Base-by-base conservation (phyloP, 129 eudicot genomes). In the Artemisia annua region DNA sequence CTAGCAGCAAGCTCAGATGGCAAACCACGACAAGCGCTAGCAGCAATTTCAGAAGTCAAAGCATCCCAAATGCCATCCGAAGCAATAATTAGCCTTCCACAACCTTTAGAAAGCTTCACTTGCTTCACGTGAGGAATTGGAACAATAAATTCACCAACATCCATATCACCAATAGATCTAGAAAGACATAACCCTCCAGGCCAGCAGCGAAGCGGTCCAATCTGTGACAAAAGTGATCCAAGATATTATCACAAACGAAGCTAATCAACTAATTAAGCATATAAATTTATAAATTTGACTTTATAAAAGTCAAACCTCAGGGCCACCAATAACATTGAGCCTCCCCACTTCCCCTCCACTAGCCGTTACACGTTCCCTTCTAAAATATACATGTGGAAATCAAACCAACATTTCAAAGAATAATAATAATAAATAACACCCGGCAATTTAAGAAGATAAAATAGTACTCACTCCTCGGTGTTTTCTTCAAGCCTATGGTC, bases 111-210 rank as follows among this genome's bases (percentile, higher is more conserved):
- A 67, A 91, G 83, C 97, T 91, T 91, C 72, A 91, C 92, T 91
- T 91, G 97, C 77, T 88, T 91, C 60, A 91, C 97, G 62, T 86
- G 69, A 8, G 97, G 97, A 75, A 91, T 71, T 55, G 97, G 97
- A 72, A 91, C 97, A 11, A 91, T 91, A 67, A 84, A 88, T 69
- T 91, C 96, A 9, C 97, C 96, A 62, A 88, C 97, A 83, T 91
- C 97, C 88, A 84, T 83, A 77, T 91, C 97, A 18, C 97, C 97
- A 20, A 91, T 91, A 52, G 97, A 91, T 73, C 97, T 72, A 3
- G 97, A 91, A 78, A 90, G 97, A 82, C 97, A 91, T 63, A 91
- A 88, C 24, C 97, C 97, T 13, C 97, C 97, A 30, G 97, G 97
- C 97, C 97, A 91, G 77, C 96, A 91, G 61, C 97, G 88, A 18